Evolutionary conservation across 192 early-diverging fungal genomes (phyloP).

Genomic region (Pilaira anomala): DNA sequence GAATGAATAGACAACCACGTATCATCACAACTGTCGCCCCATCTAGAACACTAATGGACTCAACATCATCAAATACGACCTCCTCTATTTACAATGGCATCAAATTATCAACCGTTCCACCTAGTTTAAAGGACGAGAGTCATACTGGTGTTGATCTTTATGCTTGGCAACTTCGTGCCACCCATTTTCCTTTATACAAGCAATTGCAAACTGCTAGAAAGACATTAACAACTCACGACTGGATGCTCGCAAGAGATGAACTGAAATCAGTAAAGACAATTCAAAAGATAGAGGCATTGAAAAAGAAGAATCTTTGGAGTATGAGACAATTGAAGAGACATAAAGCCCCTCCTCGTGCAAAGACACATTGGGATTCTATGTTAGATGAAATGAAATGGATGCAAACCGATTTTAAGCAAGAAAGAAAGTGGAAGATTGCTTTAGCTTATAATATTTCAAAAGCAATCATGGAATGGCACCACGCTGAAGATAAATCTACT

Average conservation of each 20-base stretch:
- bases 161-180: slow-evolving; percentile 33
- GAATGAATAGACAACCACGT: not conserved
- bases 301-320: slow-evolving; percentile 68
- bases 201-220: slow-evolving; percentile 63
- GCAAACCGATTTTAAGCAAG: slow-evolving; percentile 75
- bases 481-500: slow-evolving; percentile 59
- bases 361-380: slow-evolving; percentile 74
- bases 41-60: slow-evolving; percentile 27
- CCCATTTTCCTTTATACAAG: slow-evolving; percentile 53
- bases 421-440: slow-evolving; percentile 79
- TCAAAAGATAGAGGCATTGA: slow-evolving; percentile 66
- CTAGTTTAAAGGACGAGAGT: slow-evolving; percentile 10
- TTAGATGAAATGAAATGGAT: slow-evolving; percentile 85
- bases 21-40: not conserved
- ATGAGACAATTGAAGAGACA: slow-evolving; percentile 71
- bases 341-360: slow-evolving; percentile 48
- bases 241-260: slow-evolving; percentile 81
- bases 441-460: slow-evolving; percentile 60
- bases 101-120: slow-evolving; percentile 4
- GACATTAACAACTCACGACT: slow-evolving; percentile 67
- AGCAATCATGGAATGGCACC: slow-evolving; percentile 75
- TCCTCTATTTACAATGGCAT: slow-evolving; percentile 27
- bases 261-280: slow-evolving; percentile 61
- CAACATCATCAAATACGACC: slow-evolving; percentile 1
- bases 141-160: slow-evolving; percentile 29